Percentiles rank a stretch among this genome's conserved stretches.
Evolutionary conservation across 306 rosid species (phyloP).

Genomic region (Dryas octopetala): DNA sequence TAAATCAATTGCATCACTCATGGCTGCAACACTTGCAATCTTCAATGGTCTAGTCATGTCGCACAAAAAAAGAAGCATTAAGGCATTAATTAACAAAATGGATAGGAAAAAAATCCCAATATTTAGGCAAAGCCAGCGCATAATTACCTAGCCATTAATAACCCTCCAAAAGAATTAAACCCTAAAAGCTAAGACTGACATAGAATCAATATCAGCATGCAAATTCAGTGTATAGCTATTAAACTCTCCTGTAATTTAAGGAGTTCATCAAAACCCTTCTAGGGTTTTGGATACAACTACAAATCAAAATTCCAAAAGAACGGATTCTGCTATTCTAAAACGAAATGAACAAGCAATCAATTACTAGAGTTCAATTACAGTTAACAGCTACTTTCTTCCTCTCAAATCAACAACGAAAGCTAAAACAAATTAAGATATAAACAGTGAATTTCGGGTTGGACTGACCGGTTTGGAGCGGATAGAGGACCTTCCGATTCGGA

Average conservation of each 20-base stretch:
- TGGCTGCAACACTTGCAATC: constrained; percentile 38
- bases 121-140: neutral
- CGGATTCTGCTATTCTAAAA: neutral
- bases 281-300: neutral
- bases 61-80: constrained; percentile 1
- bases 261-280: neutral
- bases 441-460: constrained; percentile 8
- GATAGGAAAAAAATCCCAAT: neutral
- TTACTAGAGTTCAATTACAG: neutral
- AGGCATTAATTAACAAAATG: neutral
- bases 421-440: neutral
- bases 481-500: constrained; percentile 13
- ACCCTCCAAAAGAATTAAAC: neutral
- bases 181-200: neutral
- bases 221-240: neutral
- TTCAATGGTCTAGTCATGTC: constrained; percentile 26
- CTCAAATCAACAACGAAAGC: neutral
- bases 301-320: neutral
- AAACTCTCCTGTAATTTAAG: neutral
- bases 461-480: constrained; percentile 24
- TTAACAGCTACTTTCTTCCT: neutral
- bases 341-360: constrained; percentile 5
- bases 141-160: neutral
- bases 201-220: no score
- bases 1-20: constrained; percentile 80